phyloP scores from a whole-genome alignment of 805 yeast species.

The Wickerhamiella cacticola region DNA sequence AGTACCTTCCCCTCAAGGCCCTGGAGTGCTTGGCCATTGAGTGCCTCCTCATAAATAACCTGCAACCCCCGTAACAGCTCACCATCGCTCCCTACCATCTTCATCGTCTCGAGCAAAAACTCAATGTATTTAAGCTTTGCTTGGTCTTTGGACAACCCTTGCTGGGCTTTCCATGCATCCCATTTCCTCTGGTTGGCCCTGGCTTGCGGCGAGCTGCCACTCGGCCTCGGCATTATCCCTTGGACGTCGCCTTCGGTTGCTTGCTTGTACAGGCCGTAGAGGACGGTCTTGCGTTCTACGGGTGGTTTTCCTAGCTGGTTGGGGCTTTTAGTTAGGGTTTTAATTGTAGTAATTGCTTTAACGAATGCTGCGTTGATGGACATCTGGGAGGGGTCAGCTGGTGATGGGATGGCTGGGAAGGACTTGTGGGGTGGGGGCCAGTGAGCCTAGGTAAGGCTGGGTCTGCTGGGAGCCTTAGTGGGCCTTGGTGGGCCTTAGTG shows the following conservation, averaged over 20 bases:
- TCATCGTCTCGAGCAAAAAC: constrained; percentile 59
- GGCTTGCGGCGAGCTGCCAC: constrained; percentile 45
- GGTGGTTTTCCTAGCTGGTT: constrained; percentile 20
- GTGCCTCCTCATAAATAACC: constrained; percentile 47
- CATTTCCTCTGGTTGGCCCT: constrained; percentile 61
- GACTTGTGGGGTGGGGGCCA: neutral
- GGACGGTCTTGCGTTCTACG: constrained; percentile 21
- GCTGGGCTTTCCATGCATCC: constrained; percentile 72
- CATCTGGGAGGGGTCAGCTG: constrained; percentile 10
- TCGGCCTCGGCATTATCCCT: constrained; percentile 48
- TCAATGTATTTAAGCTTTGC: constrained; percentile 64
- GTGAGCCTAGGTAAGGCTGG: too few relatives aligned
- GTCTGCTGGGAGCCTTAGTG: too few relatives aligned
- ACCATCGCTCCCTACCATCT: constrained; percentile 36
- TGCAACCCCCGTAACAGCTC: too few relatives aligned
- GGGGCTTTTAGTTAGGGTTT: constrained; percentile 43
- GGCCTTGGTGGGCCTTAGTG: too few relatives aligned
- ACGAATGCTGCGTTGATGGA: constrained; percentile 59
- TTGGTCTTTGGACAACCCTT: constrained; percentile 53
- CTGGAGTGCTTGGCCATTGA: too few relatives aligned
- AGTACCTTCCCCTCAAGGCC: too few relatives aligned
- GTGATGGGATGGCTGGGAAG: neutral
- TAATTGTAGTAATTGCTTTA: constrained; percentile 69
- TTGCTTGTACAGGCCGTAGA: constrained; percentile 78
- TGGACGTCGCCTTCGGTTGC: constrained; percentile 80